Base-by-base conservation (phyloP, 176 grass and related monocot genomes). In the Rhipidocladum racemiflorum region DNA sequence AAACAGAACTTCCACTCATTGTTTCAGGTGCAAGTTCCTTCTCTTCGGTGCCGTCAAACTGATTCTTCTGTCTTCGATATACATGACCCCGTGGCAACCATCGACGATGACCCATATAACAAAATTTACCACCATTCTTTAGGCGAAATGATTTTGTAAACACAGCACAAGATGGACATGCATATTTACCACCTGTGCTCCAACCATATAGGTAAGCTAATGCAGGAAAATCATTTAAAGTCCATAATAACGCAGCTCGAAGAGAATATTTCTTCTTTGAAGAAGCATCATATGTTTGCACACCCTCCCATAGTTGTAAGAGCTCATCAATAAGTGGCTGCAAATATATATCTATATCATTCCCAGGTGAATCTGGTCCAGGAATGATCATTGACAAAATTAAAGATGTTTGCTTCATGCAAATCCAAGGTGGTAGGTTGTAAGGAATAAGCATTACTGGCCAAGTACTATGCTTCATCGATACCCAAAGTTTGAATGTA, bases 181-280 rank as follows among this genome's bases (percentile, higher is more conserved):
- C 54, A 61, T 61, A 61, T 61, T 18, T 17, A 25, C 74, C 55
- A 3, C 23, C 16, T 42, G 54, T 76, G 7, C 10, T 60, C 73
- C 36, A 76, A 9, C 73, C 78, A 50, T 34, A 86, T 34, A 90
- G 18, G 66, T 78, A 83, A 20, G 63, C 78, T 71, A 82, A 86
- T 53, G 78, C 64, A 11, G 56, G 65, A 68, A 90, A 89, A 39
- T 90, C 78, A 46, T 70, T 90, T 0, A 90, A 36, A 15, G 71
- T 90, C 88, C 88, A 86, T 1, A 86, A 70, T 8, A 90, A 2
- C 10, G 65, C 20, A 21, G 53, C 78, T 72, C 11, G 7, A 0
- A 87, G 60, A 56, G 74, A 34, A 74, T 78, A 89, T 14, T 35
- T 82, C 17, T 67, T 6, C 4, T 49, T 0, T 3, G 63, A 20